Evolutionary conservation across 1,284 basidiomycete genomes (phyloP).

Genomic region (Baeospora myosura): DNA sequence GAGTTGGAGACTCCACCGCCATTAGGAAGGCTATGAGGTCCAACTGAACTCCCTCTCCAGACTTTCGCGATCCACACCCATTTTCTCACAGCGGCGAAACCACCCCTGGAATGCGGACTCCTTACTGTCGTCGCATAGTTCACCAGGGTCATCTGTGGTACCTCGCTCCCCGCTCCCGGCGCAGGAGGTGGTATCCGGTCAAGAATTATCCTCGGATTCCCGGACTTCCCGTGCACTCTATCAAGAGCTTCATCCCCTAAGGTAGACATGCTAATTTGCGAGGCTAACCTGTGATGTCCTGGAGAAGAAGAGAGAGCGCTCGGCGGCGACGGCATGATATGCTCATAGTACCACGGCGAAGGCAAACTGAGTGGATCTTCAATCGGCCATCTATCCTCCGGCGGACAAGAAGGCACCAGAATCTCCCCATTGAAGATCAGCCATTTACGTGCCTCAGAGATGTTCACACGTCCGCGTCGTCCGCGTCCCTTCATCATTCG

Average conservation of each 20-base stretch:
- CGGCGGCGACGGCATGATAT: constrained; percentile 46
- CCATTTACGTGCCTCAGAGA: constrained; percentile 37
- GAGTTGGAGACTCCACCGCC: constrained; percentile 9
- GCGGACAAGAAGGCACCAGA: constrained; percentile 49
- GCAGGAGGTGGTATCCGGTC: constrained; percentile 1
- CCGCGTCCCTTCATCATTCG: constrained; percentile 13
- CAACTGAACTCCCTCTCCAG: constrained; percentile 24
- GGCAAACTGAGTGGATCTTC: constrained; percentile 52
- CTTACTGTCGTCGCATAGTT: constrained; percentile 36
- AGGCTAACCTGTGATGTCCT: constrained; percentile 26
- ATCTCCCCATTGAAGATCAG: constrained; percentile 58
- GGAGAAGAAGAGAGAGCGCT: constrained; percentile 40
- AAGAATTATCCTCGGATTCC: background rate
- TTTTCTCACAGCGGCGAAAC: constrained; percentile 47
- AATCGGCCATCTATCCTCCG: constrained; percentile 41
- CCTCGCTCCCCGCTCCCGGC: constrained; percentile 15
- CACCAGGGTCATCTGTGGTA: constrained; percentile 38
- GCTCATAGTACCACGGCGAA: constrained; percentile 65
- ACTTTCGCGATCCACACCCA: constrained; percentile 58
- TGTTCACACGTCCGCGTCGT: constrained; percentile 7
- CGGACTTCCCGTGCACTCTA: no score
- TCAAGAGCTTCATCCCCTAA: background rate
- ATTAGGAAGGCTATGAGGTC: constrained; percentile 9
- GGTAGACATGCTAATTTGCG: background rate
- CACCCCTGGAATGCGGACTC: constrained; percentile 51